Percentiles rank a stretch among this genome's conserved stretches.
Conservation (phyloP, 1,139 yeast genomes). For the Saccharomycopsis hybrid region DNA sequence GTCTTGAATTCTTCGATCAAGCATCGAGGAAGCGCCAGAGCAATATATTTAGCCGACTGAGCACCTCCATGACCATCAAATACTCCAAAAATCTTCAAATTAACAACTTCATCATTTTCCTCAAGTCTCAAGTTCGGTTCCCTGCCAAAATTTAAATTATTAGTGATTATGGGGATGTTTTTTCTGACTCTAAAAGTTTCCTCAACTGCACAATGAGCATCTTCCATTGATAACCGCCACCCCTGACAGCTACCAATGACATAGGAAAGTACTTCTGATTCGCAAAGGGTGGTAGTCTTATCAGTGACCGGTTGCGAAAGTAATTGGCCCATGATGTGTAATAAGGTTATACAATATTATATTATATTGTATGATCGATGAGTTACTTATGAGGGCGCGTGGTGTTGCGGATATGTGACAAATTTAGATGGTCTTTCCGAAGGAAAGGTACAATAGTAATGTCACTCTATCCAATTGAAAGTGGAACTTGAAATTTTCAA, state of each 20-base stretch:
- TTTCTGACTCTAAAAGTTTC: slow-evolving; percentile 21
- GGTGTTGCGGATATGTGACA: too few relatives aligned
- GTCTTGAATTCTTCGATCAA: slow-evolving; percentile 31
- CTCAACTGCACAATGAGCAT: slow-evolving; percentile 49
- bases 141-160: slow-evolving; percentile 11
- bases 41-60: slow-evolving; percentile 49
- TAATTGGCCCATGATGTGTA: slow-evolving; percentile 69
- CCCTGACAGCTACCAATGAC: slow-evolving; percentile 78
- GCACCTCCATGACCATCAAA: slow-evolving; percentile 82
- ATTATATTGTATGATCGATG: too few relatives aligned
- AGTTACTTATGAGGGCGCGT: too few relatives aligned
- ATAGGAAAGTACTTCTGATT: slow-evolving; percentile 44
- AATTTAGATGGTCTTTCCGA: too few relatives aligned
- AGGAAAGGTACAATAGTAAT: too few relatives aligned
- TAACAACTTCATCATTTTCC: slow-evolving; percentile 25
- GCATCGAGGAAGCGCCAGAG: slow-evolving; percentile 37
- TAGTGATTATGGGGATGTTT: slow-evolving; percentile 14
- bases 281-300: slow-evolving; percentile 45
- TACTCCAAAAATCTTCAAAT: slow-evolving; percentile 58
- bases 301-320: slow-evolving; percentile 73
- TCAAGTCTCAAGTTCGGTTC: slow-evolving; percentile 10
- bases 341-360: too few relatives aligned
- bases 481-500: too few relatives aligned
- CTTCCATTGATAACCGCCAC: slow-evolving; percentile 70
- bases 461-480: too few relatives aligned